Evolutionary conservation across 495 filamentous ascomycete genomes (phyloP), one percentile per base, ranked within the genome.

Genomic region (Hyaloscypha bicolor): DNA sequence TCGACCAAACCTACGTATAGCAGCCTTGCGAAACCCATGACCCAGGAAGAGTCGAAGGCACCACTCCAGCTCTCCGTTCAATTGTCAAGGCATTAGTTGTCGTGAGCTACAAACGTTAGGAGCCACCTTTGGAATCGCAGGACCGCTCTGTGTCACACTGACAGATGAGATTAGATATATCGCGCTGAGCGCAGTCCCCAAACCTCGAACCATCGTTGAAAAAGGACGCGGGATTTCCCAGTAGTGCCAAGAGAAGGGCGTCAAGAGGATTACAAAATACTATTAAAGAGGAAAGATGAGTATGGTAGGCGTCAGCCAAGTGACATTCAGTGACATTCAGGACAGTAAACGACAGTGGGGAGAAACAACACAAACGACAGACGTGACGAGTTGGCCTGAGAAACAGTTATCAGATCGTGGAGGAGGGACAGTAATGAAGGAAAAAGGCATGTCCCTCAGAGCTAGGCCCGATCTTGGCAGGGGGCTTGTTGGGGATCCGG

Each of bases 1-100:
- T n/a, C 29, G 48, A 52, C 42, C 37, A n/a, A 22, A 32, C 32
- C 25, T 72, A 62, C n/a, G 64, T 55, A 55, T 67, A 71, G 42
- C 71, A 73, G 57, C 71, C 69, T 69, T 64, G 45, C 42, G 63
- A 73, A 30, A 9, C 35, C 71, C 71, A 73, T 52, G 55, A 63
- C 22, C 69, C 68, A 37, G 75, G 70, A 11, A 73, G 61, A 2
- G 35, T 61, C 9, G 42, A 42, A 19, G 70, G 67, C 19, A 65
- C 57, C 16, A 69, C 39, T 32, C 16, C 59, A n/a, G 12, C 55
- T 57, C 69, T 66, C 30, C 66, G 66, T 30, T 29, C 53, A 56
- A 31, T 25, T 56, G 53, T 56, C n/a, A 29, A 3, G 53, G 11
- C 22, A 56, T 31, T 29, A 56, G 53, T 56, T 12, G 22, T 11